phyloP scores from a whole-genome alignment of 2,329 filamentous ascomycete species.

The Talaromyces piceae region DNA sequence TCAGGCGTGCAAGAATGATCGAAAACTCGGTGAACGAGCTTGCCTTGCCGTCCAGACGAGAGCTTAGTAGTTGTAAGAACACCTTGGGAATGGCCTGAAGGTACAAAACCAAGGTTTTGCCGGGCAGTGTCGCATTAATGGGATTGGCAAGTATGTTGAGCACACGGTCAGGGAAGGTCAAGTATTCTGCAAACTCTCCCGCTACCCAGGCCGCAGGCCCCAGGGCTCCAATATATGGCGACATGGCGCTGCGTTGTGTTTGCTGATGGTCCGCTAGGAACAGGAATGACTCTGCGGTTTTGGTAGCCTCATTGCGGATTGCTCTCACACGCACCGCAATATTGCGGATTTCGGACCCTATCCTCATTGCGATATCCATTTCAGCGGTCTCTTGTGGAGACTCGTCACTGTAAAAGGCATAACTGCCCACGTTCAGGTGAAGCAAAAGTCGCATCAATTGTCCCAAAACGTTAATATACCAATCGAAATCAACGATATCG shows the following conservation, averaged over 20 bases:
- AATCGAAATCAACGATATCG: conserved; percentile 85
- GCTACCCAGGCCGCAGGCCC: conserved; percentile 75
- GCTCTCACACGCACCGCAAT: conserved; percentile 86
- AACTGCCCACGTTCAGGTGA: conserved; percentile 14
- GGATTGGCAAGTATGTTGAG: conserved; percentile 67
- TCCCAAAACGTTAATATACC: conserved; percentile 87
- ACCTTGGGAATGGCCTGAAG: conserved; percentile 82
- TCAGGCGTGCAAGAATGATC: conserved; percentile 71
- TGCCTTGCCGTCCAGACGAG: conserved; percentile 60
- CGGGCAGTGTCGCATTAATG: conserved; percentile 49
- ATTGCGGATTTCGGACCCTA: conserved; percentile 81
- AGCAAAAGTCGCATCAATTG: conserved; percentile 66
- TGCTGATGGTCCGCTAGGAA: conserved; percentile 41
- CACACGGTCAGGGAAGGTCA: conserved; percentile 63
- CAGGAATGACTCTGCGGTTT: conserved; percentile 70
- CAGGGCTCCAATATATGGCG: conserved; percentile 56
- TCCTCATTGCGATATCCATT: conserved; percentile 34
- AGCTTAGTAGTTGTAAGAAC: conserved; percentile 64
- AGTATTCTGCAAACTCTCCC: conserved; percentile 74
- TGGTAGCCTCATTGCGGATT: conserved; percentile 70
- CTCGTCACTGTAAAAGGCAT: conserved; percentile 13
- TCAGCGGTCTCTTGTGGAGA: conserved; percentile 11
- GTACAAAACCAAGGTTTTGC: conserved; percentile 66
- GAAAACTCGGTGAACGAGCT: conserved; percentile 67
- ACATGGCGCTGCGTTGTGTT: conserved; percentile 52